Base-by-base conservation (phyloP, 495 filamentous ascomycete genomes). In the Aspergillus asperescens region DNA sequence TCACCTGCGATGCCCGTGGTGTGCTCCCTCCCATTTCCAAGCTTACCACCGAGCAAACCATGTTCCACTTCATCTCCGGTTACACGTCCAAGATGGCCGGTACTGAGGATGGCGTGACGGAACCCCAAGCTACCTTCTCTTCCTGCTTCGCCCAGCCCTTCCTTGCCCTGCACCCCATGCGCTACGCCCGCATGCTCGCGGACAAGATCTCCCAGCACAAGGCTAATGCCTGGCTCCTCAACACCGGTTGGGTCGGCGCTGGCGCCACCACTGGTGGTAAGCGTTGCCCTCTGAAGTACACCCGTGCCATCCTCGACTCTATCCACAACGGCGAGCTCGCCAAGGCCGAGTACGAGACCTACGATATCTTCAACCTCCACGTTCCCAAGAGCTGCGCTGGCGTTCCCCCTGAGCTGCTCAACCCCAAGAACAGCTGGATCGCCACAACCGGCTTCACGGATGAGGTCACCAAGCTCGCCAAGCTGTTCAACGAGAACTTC, bases 31-130 rank as follows among this genome's bases (percentile, higher is more conserved):
- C 94, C 34, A 97, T 98, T 76, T 95, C 90, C 61, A 98, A 97
- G 81, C 85, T 98, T 65, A 86, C 86, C 78, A 81, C 85, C 60
- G 88, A 90, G 63, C 93, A 98, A 76, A 95, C 89, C 65, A 97
- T 98, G 91, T 98, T 96, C 83, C 93, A 98, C 82, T 98, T 98
- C 81, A 98, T 98, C 72, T 93, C 87, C 16, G 93, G 93, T 64
- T 98, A 98, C 80, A 98, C 93, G 50, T 97, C 94, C 63, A 98
- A 98, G 85, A 97, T 98, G 94, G 94, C 92, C 55, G 93, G 93
- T 64, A 98, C 93, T 40, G 93, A 98, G 75, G 88, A 96, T 47
- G 93, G 93, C 69, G 82, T 98, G 47, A 89, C 87, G 13, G 93
- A 98, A 77, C 93, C 93, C 59, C 88, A 95, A 76, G 93, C 93